Evolutionary conservation across 2,329 filamentous ascomycete species (phyloP), one percentile per base, ranked within the genome.

Genomic region (Penicillium sp.): DNA sequence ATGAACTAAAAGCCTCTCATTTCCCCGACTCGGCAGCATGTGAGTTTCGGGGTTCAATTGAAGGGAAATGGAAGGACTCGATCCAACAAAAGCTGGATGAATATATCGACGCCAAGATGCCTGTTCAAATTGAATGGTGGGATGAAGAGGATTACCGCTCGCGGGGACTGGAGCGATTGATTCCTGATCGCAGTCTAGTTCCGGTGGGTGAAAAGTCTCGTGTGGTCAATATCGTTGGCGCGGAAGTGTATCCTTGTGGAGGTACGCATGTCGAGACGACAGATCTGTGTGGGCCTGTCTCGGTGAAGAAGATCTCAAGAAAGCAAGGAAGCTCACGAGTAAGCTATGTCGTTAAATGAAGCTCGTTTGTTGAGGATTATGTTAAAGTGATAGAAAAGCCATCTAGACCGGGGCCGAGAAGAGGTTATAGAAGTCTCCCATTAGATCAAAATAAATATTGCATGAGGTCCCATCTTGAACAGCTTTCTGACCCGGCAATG

Each of bases 171-270:
- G 81, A 81, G 67, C 71, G 79, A n/a, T 70, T 86, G 42, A 80
- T 83, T 16, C 81, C 82, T 0, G 78, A 84, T 55, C 70, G 71
- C 32, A 72, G 64, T 51, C 44, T 73, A 36, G 64, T 75, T 46
- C 69, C 73, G 56, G 74, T 76, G 8, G 81, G 80, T 23, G 81
- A 81, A 61, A 84, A 82, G 67, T 83, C 86, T 30, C 77, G 88
- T 8, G 85, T 90, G 0, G 87, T 90, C 23, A 81, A 83, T 55
- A 88, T 91, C 56, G 81, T 84, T 0, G 87, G 86, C 0, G 81
- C 82, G 0, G 88, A 87, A 61, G 81, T 81, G 26, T 90, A 91
- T 74, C 87, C 88, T 1, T 91, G 88, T 69, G 88, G 88, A 7
- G 88, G 88, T 0, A 91, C 88, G 26, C 88, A 91, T 75, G 87